Conservation (phyloP, 1,139 yeast species). For the Saccharomyces hybrid region DNA sequence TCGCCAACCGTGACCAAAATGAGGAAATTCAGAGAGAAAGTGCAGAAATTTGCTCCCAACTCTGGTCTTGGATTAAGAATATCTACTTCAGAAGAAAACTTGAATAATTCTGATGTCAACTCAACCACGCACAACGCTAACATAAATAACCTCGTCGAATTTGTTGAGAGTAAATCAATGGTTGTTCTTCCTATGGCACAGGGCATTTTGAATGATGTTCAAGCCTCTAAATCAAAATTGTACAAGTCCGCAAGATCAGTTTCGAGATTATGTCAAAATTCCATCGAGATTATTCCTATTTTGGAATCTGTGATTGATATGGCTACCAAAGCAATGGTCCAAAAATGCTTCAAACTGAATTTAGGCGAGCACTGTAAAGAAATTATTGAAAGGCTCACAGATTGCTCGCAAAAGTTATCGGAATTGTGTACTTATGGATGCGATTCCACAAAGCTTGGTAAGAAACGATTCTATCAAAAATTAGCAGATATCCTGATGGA, state of each 20-base stretch:
- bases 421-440: neutral
- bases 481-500: constrained; percentile 94
- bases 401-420: neutral
- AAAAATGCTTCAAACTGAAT: neutral
- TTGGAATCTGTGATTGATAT: neutral
- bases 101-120: neutral
- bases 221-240: neutral
- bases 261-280: neutral
- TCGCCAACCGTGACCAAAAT: neutral
- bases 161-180: neutral
- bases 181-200: neutral
- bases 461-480: constrained; percentile 73
- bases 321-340: neutral
- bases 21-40: constrained; percentile 2
- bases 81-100: neutral
- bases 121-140: neutral
- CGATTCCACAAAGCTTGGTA: constrained; percentile 23
- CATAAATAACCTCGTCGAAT: neutral
- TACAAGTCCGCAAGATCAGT: neutral
- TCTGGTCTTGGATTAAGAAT: constrained; percentile 3
- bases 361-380: neutral
- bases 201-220: neutral
- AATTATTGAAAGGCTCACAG: neutral
- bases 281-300: neutral
- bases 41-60: constrained; percentile 1